These are phyloP conservation scores for Warburgia ugandensis DNA, from an alignment of 164 flowering plant species.

Conservation along the genomic window DNA sequence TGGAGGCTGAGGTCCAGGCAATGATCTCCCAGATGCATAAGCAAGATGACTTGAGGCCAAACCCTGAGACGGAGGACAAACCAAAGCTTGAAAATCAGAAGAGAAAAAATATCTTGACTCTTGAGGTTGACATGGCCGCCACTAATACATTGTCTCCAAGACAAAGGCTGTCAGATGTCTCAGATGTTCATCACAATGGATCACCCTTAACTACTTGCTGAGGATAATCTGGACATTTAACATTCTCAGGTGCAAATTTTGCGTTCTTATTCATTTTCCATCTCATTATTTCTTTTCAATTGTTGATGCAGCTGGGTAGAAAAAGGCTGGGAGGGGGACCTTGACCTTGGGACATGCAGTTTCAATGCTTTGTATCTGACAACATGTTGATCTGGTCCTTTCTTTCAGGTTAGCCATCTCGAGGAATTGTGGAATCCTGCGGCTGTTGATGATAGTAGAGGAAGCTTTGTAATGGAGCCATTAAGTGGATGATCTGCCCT, in stretches of 20 bases:
- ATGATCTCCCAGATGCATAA: constrained; percentile 35
- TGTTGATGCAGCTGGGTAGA: too few species aligned
- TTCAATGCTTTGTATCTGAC: too few species aligned
- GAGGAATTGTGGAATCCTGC: too few species aligned
- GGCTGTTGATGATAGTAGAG: too few species aligned
- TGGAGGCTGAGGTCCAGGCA: constrained; percentile 76
- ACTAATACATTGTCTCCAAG: constrained; percentile 54
- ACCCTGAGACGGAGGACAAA: constrained; percentile 42
- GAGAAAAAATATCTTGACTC: constrained; percentile 46
- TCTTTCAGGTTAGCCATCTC: too few species aligned
- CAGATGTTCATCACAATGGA: constrained; percentile 67
- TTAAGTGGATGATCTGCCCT: too few species aligned
- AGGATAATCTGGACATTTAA: constrained; percentile 4
- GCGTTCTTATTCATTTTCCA: neutral
- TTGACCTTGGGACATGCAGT: too few species aligned
- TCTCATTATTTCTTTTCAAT: too few species aligned
- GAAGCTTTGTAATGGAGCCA: too few species aligned
- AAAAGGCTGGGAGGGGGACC: too few species aligned
- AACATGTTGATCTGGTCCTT: too few species aligned
- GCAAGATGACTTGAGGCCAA: constrained; percentile 42
- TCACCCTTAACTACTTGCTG: constrained; percentile 58
- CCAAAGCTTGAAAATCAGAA: constrained; percentile 45
- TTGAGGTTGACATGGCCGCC: constrained; percentile 57
- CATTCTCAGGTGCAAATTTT: neutral
- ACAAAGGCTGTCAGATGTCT: constrained; percentile 67